Conservation (phyloP, 2,329 filamentous ascomycete species). For the Trichophyton mentagrophytes region DNA sequence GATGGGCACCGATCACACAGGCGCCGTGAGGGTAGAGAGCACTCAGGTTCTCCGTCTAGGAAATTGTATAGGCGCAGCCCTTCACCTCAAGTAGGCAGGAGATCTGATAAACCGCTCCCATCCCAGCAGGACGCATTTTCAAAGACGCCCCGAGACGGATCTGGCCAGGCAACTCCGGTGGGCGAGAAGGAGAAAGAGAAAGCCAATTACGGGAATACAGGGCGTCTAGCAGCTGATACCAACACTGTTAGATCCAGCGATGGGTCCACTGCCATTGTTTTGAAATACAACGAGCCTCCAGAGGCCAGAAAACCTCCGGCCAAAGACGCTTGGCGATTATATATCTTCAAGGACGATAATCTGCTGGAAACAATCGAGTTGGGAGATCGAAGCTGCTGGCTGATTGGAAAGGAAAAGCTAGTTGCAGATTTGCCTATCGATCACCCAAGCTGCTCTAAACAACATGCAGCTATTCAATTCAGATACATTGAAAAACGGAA, state of each 20-base stretch:
- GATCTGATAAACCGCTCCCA: conserved; percentile 31
- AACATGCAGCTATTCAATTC: conserved; percentile 93
- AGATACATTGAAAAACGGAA: conserved; percentile 70
- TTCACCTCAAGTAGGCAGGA: conserved; percentile 20
- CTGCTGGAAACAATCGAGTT: conserved; percentile 73
- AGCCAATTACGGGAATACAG: conserved; percentile 72
- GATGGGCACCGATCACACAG: conserved; percentile 15
- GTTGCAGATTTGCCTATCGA: conserved; percentile 76
- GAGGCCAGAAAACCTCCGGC: conserved; percentile 80
- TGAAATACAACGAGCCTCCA: conserved; percentile 92
- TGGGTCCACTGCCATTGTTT: conserved; percentile 55
- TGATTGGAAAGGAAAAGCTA: conserved; percentile 66
- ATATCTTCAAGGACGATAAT: conserved; percentile 76
- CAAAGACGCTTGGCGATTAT: conserved; percentile 73
- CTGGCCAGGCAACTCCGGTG: conserved; percentile 19
- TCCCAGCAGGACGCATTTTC: conserved; percentile 36
- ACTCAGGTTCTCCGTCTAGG: conserved; percentile 1
- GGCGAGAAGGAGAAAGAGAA: conserved; percentile 57
- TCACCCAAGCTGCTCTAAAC: conserved; percentile 86
- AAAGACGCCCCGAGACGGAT: conserved; percentile 18
- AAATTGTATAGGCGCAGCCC: conserved; percentile 15
- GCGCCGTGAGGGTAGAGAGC: conserved; percentile 5
- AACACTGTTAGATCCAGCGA: conserved; percentile 54
- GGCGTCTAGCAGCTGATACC: conserved; percentile 72
- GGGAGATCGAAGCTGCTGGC: conserved; percentile 69